Base-by-base conservation (phyloP, 805 yeast species). In the Lipomyces spencermartinsiae region DNA sequence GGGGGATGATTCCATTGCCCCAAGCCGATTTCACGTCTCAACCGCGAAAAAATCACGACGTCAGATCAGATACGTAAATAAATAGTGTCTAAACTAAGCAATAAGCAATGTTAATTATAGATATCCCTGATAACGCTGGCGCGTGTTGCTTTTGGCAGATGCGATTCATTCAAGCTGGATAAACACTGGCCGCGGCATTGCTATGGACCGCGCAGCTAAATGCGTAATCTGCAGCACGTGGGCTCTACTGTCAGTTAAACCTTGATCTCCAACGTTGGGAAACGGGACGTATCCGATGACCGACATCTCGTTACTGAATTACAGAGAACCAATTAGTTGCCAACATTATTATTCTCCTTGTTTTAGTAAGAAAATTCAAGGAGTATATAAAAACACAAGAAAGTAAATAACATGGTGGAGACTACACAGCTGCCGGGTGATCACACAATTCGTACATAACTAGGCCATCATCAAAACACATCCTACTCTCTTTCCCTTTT, bases 361-460 rank as follows among this genome's bases (percentile, higher is more conserved):
- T 16, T 43, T 25, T 25, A 60, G 10, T 37, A 12, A 39, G 58
- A 34, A 34, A 59, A 46, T 39, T 34, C 31, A 22, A 58, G 35
- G 53, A 49, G 16, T 16, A 35, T 46, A 31, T 34, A 51, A 54
- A 59, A 37, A 25, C 25, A 54, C 43, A 55, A 59, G 19, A 22
- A n/a, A 10, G 29, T 14, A 54, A n/a, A 59, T 58, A 59, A 37
- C 58, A 58, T 8, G 16, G 29, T 31, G n/a, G 46, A 35, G 54
- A 59, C 35, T n/a, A 34, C 58, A 29, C 35, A 9, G 33, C 22
- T 37, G 22, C 22, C 49, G 19, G n/a, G 4, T 43, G 49, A 19
- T 16, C 49, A 43, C 49, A 16, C 3, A n/a, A 43, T 43, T 43
- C 22, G 49, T 43, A 16, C 49, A 43, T n/a, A 16, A 29, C 22